Conservation (phyloP, 352 stramenopile species). For the Pythium insidiosum region DNA sequence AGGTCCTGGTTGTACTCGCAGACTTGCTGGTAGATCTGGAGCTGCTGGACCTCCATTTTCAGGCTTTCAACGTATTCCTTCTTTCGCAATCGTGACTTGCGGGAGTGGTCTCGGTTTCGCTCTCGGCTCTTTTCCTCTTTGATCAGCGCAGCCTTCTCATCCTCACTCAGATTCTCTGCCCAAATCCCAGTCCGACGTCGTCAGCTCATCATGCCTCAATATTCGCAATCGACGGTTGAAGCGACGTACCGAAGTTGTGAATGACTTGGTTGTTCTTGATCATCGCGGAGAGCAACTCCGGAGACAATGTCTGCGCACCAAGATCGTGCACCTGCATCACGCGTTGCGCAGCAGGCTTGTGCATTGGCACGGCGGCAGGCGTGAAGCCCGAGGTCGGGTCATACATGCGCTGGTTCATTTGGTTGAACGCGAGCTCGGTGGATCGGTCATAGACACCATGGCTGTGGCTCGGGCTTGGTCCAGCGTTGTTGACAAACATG, state of each 20-base stretch:
- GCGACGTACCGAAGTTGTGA: constrained; percentile 39
- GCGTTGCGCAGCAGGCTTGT: constrained; percentile 28
- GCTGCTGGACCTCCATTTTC: constrained; percentile 80
- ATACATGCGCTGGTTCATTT: constrained; percentile 59
- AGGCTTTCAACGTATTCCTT: constrained; percentile 94
- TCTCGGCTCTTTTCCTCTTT: constrained; percentile 86
- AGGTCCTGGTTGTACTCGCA: constrained; percentile 77
- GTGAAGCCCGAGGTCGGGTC: constrained; percentile 46
- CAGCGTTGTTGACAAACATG: constrained; percentile 29
- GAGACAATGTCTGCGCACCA: constrained; percentile 69
- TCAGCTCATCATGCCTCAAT: constrained; percentile 1
- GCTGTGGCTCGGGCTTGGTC: constrained; percentile 13
- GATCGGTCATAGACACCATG: constrained; percentile 36
- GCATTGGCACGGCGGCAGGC: constrained; percentile 26
- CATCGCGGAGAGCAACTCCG: constrained; percentile 74
- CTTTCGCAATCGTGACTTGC: constrained; percentile 92
- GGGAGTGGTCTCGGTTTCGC: constrained; percentile 93
- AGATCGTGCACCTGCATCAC: constrained; percentile 30
- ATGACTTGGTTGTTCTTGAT: constrained; percentile 65
- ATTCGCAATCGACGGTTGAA: background rate
- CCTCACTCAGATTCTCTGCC: constrained; percentile 71
- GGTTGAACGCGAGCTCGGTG: constrained; percentile 53
- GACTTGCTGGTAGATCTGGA: constrained; percentile 83
- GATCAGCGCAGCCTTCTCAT: constrained; percentile 66
- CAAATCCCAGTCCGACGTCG: constrained; percentile 2